Percentiles rank a stretch among this genome's conserved stretches.
Conservation (phyloP, 1,139 yeast species). For the Lodderomyces orthopsilosis region DNA sequence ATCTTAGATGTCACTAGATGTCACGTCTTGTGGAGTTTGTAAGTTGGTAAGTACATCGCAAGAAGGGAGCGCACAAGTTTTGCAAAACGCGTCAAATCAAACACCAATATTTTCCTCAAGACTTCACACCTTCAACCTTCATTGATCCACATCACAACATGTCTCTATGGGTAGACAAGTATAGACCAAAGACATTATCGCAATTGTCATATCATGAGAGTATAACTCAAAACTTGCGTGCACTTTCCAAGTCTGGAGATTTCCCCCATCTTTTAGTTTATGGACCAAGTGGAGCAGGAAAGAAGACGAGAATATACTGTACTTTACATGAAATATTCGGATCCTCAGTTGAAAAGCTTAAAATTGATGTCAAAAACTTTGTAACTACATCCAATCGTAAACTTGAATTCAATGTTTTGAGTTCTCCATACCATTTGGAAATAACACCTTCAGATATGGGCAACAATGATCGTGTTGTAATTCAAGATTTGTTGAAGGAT, state of each 20-base stretch:
- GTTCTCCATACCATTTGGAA: slow-evolving; percentile 87
- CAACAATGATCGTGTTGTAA: slow-evolving; percentile 88
- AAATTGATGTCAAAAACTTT: slow-evolving; percentile 86
- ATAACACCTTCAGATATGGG: slow-evolving; percentile 98
- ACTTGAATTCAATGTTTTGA: slow-evolving; percentile 85
- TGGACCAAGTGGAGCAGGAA: slow-evolving; percentile 97
- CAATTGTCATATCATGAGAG: slow-evolving; percentile 64
- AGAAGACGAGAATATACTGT: slow-evolving; percentile 88
- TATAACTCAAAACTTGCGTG: slow-evolving; percentile 60
- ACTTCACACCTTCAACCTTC: background rate
- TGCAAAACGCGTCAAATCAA: background rate
- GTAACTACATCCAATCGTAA: slow-evolving; percentile 69
- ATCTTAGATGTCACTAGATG: no score
- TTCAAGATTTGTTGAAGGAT: slow-evolving; percentile 89
- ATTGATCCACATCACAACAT: slow-evolving; percentile 27
- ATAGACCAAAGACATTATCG: slow-evolving; percentile 71
- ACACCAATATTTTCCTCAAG: slow-evolving; percentile 1
- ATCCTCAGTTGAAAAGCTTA: slow-evolving; percentile 72
- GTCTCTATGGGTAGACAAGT: slow-evolving; percentile 97
- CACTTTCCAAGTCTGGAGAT: slow-evolving; percentile 74
- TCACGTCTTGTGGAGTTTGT: no score
- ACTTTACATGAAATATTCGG: slow-evolving; percentile 81
- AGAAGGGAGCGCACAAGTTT: no score
- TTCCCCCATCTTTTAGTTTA: slow-evolving; percentile 89
- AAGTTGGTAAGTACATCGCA: no score